Evolutionary conservation across 345 rosid species (phyloP), one percentile per base, ranked within the genome.

Genomic region (Lumnitzera racemosa): DNA sequence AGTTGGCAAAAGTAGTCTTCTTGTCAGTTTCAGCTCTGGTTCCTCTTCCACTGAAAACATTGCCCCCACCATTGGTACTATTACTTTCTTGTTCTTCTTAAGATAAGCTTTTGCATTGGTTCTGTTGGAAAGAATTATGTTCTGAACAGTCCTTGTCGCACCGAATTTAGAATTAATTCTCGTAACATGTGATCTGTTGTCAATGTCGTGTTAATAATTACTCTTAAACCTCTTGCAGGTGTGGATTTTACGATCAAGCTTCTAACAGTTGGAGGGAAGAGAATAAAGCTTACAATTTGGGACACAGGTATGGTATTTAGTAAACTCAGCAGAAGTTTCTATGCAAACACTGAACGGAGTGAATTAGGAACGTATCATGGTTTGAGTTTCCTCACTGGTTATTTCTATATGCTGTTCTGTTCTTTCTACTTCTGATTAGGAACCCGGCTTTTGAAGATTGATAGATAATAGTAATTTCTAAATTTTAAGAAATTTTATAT

Each of bases 1-100:
- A 3, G 82, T 81, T 14, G 85, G 85, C 15, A 81, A 81, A 64
- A 81, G 85, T 27, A 72, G 78, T 68, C 78, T 81, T 24, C 82
- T 81, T 57, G 59, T 81, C 62, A 70, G 82, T 62, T 81, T 77
- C 61, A 77, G 75, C 50, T 75, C 82, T 24, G 62, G 59, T 47
- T 43, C 64, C 17, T 60, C 73, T 61, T 43, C 64, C 17, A 62
- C 73, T 61, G 80, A 77, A 56, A 80, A 77, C 16, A 80, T 72
- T 31, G 65, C 80, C 12, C 82, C 85, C 11, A 81, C 85, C 15
- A 81, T 81, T 23, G 82, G 85, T 81, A 27, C 51, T 5, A 36
- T 62, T 36, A 25, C 58, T 15, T 58, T 50, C 15, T 27, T 2
- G 16, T 4, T 49, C 31, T 12, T 43, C 41, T 17, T 15, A 14